Percentiles rank a stretch among this genome's conserved stretches.
phyloP scores from a whole-genome alignment of 2,329 filamentous ascomycete genomes.

The Lizonia empirigonia region DNA sequence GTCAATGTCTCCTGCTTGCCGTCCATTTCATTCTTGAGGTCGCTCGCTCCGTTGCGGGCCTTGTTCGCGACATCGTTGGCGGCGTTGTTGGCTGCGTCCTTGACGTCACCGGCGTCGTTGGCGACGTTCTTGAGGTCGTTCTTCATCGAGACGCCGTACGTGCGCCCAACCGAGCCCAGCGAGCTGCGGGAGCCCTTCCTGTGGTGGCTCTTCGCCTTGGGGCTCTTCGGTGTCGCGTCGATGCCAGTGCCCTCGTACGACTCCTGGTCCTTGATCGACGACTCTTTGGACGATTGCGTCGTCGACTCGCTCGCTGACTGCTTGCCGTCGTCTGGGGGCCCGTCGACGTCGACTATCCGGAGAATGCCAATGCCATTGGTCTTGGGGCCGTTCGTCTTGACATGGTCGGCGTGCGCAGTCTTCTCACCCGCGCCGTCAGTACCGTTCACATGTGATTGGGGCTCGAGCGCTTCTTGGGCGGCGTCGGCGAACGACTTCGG shows the following conservation, averaged over 20 bases:
- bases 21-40: background rate
- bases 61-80: too few relatives aligned
- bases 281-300: slow-evolving; percentile 7
- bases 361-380: slow-evolving; percentile 10
- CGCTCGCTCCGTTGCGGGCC: background rate
- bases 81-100: background rate
- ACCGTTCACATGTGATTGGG: slow-evolving; percentile 31
- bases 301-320: slow-evolving; percentile 3
- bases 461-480: slow-evolving; percentile 41
- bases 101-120: background rate
- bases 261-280: slow-evolving; percentile 22
- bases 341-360: slow-evolving; percentile 15
- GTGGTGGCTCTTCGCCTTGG: slow-evolving; percentile 34
- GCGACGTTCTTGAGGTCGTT: slow-evolving; percentile 1
- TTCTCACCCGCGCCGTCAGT: slow-evolving; percentile 21
- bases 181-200: slow-evolving; percentile 40
- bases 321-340: slow-evolving; percentile 16
- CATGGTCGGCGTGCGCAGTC: slow-evolving; percentile 7
- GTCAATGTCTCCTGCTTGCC: background rate
- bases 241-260: slow-evolving; percentile 41
- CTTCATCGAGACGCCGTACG: slow-evolving; percentile 32
- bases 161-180: slow-evolving; percentile 37
- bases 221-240: slow-evolving; percentile 43
- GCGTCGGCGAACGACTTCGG: slow-evolving; percentile 54
- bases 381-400: slow-evolving; percentile 24